phyloP scores from a whole-genome alignment of 257 asterid species.

The Scutellaria minor region DNA sequence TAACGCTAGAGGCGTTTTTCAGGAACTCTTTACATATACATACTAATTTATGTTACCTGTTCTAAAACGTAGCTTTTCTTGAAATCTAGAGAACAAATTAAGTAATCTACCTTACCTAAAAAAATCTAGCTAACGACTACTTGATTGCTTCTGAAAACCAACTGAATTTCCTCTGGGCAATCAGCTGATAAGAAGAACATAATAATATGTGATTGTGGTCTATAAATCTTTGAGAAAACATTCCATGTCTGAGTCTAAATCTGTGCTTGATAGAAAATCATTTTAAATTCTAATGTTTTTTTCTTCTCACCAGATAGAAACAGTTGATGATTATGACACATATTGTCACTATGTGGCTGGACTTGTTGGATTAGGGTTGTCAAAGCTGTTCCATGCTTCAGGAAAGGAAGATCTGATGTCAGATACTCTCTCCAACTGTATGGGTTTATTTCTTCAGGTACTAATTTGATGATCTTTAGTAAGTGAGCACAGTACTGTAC shows the following conservation, averaged over 20 bases:
- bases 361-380: constrained; percentile 90
- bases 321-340: constrained; percentile 81
- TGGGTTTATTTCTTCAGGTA: too few species aligned
- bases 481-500: too few species aligned
- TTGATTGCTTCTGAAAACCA: not conserved
- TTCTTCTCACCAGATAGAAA: constrained; percentile 73
- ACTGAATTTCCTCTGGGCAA: not conserved
- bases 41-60: too few species aligned
- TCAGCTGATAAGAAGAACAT: not conserved
- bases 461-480: too few species aligned
- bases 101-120: too few species aligned
- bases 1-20: constrained; percentile 26
- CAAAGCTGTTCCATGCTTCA: constrained; percentile 33
- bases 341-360: constrained; percentile 98
- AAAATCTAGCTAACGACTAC: not conserved
- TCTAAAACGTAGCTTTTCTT: too few species aligned
- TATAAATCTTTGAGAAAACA: not conserved
- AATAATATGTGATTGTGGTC: constrained; percentile 1
- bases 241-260: not conserved
- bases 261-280: constrained; percentile 1
- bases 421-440: too few species aligned
- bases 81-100: too few species aligned
- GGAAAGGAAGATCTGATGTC: too few species aligned
- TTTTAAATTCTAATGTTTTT: constrained; percentile 1
- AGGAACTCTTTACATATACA: not conserved